phyloP scores from a whole-genome alignment of 371 early-diverging fungal genomes.

The Actinomortierella wolfii region DNA sequence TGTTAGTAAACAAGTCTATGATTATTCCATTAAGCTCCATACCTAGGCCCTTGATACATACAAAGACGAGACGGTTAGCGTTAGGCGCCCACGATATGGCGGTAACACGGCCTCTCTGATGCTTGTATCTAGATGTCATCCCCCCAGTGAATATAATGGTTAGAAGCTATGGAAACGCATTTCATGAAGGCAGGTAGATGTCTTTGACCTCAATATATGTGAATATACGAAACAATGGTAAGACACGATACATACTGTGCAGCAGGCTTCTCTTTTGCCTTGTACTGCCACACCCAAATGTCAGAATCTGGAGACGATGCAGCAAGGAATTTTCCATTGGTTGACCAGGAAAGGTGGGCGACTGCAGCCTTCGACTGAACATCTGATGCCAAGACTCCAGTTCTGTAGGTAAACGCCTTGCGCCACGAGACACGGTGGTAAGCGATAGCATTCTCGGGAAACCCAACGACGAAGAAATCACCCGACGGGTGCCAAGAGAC shows the following conservation, averaged over 20 bases:
- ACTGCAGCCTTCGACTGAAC: not conserved
- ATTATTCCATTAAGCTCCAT: not conserved
- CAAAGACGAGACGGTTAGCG: conserved; percentile 26
- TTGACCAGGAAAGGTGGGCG: conserved; percentile 21
- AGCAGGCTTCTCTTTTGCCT: conserved; percentile 30
- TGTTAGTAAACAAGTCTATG: not conserved
- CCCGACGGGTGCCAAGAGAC: too few species aligned
- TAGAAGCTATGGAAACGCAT: too few species aligned
- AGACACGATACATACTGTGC: too few species aligned
- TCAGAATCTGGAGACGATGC: conserved; percentile 16
- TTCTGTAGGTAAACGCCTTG: too few species aligned
- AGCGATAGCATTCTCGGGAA: too few species aligned
- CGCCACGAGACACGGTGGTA: too few species aligned
- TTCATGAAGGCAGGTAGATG: too few species aligned
- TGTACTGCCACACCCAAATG: conserved; percentile 43
- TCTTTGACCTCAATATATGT: too few species aligned
- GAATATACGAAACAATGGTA: too few species aligned
- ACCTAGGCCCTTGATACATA: conserved; percentile 8
- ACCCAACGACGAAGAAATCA: too few species aligned
- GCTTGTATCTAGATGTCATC: conserved; percentile 17
- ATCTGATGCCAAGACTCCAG: too few species aligned
- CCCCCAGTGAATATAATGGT: too few species aligned
- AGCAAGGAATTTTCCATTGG: conserved; percentile 29
- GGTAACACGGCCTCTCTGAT: conserved; percentile 19
- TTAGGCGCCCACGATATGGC: conserved; percentile 24